These are phyloP conservation scores for Rubia peregrina DNA, from an alignment of 305 asterid genomes.

Conservation along the genomic window DNA sequence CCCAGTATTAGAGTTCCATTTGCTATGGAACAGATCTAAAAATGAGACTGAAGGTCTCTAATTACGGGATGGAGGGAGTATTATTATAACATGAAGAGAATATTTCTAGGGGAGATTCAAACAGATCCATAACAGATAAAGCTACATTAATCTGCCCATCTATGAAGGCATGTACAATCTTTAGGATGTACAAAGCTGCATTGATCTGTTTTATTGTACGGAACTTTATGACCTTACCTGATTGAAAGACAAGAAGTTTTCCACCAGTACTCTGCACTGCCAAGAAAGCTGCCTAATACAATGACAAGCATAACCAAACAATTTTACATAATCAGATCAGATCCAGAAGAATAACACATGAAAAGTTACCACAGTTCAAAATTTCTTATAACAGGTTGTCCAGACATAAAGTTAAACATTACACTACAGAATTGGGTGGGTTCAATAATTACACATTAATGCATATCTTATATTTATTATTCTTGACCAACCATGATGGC, in stretches of 20 bases:
- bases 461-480: neutral
- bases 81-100: no score
- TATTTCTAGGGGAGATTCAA: neutral
- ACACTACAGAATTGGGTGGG: no score
- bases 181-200: neutral
- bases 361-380: neutral
- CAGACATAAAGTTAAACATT: neutral
- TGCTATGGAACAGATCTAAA: neutral
- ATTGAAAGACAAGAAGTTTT: constrained; percentile 91
- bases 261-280: constrained; percentile 99
- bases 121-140: neutral
- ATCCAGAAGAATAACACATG: neutral
- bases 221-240: constrained; percentile 45
- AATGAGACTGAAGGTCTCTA: neutral
- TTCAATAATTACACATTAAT: neutral
- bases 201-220: constrained; percentile 2
- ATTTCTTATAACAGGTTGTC: neutral
- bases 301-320: constrained; percentile 13
- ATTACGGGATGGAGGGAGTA: neutral
- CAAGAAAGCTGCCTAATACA: constrained; percentile 85
- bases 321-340: neutral
- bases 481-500: neutral
- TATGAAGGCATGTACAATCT: neutral
- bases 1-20: neutral
- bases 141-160: neutral